Percentiles rank a stretch among this genome's conserved stretches.
Conservation (phyloP, 225 moss, liverwort and hornwort species). For the Pseudisothecium myosuroides region DNA sequence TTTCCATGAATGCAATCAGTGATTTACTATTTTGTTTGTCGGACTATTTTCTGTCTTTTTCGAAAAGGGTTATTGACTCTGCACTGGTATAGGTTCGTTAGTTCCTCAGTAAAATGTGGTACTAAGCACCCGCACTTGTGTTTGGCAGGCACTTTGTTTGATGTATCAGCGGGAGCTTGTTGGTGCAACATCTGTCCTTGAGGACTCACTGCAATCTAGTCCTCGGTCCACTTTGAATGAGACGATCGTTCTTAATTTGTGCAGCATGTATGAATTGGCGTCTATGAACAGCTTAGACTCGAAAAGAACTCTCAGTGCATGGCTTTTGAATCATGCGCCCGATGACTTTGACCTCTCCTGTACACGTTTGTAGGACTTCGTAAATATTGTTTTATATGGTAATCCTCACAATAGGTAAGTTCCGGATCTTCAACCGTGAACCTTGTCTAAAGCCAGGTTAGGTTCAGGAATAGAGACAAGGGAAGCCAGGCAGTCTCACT, state of each 20-base stretch:
- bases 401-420: neutral
- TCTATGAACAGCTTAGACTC: constrained; percentile 95
- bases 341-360: constrained; percentile 97
- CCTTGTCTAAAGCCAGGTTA: neutral
- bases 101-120: neutral
- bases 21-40: neutral
- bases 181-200: constrained; percentile 84
- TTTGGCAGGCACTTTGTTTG: constrained; percentile 82
- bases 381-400: neutral
- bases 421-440: neutral
- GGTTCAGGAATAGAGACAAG: neutral
- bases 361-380: constrained; percentile 62
- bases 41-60: neutral
- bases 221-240: constrained; percentile 75
- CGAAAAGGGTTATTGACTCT: neutral
- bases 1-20: neutral
- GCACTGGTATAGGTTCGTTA: neutral
- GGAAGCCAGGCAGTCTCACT: neutral
- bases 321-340: constrained; percentile 87
- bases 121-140: neutral
- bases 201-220: constrained; percentile 69
- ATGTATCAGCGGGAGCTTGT: constrained; percentile 98
- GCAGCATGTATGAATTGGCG: constrained; percentile 98
- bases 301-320: constrained; percentile 81
- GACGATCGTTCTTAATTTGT: constrained; percentile 81